Conservation (phyloP, 2,329 filamentous ascomycete genomes). For the Penicillium sp. region DNA sequence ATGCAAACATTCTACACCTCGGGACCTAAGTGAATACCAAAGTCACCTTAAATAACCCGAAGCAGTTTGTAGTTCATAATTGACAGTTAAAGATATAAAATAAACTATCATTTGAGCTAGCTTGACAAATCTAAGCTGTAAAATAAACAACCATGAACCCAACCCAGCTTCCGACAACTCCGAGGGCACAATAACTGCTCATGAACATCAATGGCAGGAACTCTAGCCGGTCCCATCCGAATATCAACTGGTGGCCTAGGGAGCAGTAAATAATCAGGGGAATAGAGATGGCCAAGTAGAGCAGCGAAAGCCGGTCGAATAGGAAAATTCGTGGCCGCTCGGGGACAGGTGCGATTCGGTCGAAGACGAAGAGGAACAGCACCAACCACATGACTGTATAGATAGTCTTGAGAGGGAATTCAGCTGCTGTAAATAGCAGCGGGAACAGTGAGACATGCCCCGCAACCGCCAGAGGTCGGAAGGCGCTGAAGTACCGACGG, state of each 20-base stretch:
- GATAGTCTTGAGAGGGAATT: slow-evolving; percentile 89
- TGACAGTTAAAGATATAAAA: not conserved
- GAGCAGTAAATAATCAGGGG: slow-evolving; percentile 88
- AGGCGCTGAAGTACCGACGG: slow-evolving; percentile 84
- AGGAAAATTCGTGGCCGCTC: slow-evolving; percentile 78
- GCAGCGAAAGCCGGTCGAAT: slow-evolving; percentile 81
- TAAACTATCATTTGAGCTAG: not conserved
- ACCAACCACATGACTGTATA: slow-evolving; percentile 94
- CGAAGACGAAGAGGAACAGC: slow-evolving; percentile 79
- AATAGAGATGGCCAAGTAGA: slow-evolving; percentile 87
- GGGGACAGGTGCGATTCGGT: slow-evolving; percentile 80
- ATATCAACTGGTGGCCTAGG: slow-evolving; percentile 75
- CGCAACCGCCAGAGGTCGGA: slow-evolving; percentile 85
- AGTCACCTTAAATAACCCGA: not conserved
- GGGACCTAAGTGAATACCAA: not conserved
- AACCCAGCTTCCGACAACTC: slow-evolving; percentile 93
- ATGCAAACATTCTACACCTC: slow-evolving; percentile 15
- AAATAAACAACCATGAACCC: slow-evolving; percentile 94
- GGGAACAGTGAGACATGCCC: slow-evolving; percentile 96
- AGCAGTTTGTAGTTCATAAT: not conserved
- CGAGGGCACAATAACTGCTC: slow-evolving; percentile 88
- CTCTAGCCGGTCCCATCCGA: slow-evolving; percentile 70
- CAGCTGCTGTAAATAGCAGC: slow-evolving; percentile 82
- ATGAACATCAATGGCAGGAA: slow-evolving; percentile 97
- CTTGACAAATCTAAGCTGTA: slow-evolving; percentile 33